These are phyloP conservation scores for Emergomyces pasteurianus DNA, from an alignment of 2,329 filamentous ascomycete genomes.

Conservation along the genomic window DNA sequence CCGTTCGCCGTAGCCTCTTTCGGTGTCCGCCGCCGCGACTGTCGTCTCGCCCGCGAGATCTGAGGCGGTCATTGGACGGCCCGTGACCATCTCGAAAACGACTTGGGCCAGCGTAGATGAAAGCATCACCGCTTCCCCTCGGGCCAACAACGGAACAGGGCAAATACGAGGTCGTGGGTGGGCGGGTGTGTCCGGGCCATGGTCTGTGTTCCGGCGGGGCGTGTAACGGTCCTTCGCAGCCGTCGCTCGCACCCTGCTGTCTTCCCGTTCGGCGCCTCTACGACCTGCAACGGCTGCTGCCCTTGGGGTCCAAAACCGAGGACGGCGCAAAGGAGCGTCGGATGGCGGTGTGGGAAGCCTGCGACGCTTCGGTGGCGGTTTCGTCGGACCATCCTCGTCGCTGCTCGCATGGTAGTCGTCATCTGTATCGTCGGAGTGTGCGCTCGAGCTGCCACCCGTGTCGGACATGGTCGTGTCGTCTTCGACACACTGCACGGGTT, in stretches of 20 bases:
- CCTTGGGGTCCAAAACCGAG: not conserved
- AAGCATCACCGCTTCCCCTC: no score
- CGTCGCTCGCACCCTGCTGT: not conserved
- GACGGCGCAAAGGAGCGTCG: not conserved
- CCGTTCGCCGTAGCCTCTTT: not conserved
- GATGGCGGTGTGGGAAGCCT: not conserved
- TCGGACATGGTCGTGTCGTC: no score
- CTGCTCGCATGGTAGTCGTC: not conserved
- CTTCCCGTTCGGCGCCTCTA: not conserved
- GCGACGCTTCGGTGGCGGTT: not conserved
- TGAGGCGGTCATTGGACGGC: no score
- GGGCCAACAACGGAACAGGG: no score
- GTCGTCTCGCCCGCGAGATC: no score
- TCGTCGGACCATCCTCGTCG: not conserved
- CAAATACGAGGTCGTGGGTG: not conserved
- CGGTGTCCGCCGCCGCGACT: not conserved
- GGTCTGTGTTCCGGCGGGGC: not conserved
- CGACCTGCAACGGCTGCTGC: no score
- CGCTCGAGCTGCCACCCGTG: not conserved
- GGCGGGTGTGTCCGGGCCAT: not conserved
- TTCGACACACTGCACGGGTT: no score
- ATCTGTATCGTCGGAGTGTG: not conserved
- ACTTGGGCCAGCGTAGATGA: no score
- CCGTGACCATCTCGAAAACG: no score
- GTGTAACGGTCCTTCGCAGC: not conserved